These are phyloP conservation scores for Mallotus nudiflorus DNA, from an alignment of 345 rosid genomes.

Conservation along the genomic window DNA sequence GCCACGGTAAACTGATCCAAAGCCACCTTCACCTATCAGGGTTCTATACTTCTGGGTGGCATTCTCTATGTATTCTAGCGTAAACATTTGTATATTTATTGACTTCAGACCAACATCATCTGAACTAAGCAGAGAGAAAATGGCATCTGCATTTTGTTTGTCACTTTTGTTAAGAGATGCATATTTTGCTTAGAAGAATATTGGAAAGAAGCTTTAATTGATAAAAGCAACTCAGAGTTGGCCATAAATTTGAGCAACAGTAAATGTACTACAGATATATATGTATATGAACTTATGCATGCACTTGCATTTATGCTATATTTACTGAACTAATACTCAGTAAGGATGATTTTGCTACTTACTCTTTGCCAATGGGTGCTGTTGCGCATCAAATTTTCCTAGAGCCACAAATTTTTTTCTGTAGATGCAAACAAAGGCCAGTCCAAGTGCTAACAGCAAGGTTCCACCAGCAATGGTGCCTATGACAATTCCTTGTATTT, in stretches of 20 bases:
- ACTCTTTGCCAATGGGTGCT: slow-evolving; percentile 41
- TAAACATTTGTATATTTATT: slow-evolving; percentile 43
- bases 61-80: slow-evolving; percentile 44
- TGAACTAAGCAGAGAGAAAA: slow-evolving; percentile 44
- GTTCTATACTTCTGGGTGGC: slow-evolving; percentile 46
- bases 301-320: neutral
- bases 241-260: neutral
- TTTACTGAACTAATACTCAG: neutral
- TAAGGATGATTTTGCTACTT: slow-evolving; percentile 29
- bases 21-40: slow-evolving; percentile 35
- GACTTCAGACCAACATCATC: slow-evolving; percentile 41
- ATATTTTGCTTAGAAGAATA: neutral
- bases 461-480: slow-evolving; percentile 43
- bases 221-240: neutral
- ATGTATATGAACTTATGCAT: neutral
- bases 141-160: slow-evolving; percentile 43
- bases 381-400: slow-evolving; percentile 28
- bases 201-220: slow-evolving; percentile 2
- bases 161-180: slow-evolving; percentile 16
- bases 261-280: neutral
- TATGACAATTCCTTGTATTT: slow-evolving; percentile 34
- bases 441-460: slow-evolving; percentile 38
- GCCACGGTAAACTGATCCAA: slow-evolving; percentile 34
- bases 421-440: slow-evolving; percentile 24
- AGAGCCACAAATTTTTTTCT: slow-evolving; percentile 23